Conservation (phyloP, 2,329 filamentous ascomycete species). For the Hypoxylon rubiginosum region DNA sequence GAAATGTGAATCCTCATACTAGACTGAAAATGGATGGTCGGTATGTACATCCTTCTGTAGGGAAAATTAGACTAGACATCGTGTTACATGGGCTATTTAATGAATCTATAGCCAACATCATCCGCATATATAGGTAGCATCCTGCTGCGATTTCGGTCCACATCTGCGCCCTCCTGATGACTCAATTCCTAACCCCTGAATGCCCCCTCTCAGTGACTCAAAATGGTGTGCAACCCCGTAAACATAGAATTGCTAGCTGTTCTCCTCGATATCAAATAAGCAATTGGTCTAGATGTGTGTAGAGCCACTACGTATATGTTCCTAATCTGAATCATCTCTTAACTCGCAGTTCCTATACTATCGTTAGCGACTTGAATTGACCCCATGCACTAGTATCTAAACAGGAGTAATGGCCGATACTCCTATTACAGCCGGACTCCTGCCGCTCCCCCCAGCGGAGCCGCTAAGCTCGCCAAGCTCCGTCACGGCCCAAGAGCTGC, state of each 20-base stretch:
- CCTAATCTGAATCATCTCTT: no score
- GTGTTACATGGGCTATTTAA: background rate
- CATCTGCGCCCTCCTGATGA: background rate
- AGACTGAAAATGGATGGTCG: no score
- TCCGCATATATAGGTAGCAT: background rate
- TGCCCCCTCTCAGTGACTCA: background rate
- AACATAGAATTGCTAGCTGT: background rate
- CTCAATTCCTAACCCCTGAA: constrained; percentile 10
- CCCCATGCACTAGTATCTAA: background rate
- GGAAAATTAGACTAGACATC: no score
- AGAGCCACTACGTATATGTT: background rate
- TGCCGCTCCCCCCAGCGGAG: constrained; percentile 10
- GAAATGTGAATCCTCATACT: no score
- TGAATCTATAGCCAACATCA: background rate
- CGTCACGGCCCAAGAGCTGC: background rate
- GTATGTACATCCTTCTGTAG: no score
- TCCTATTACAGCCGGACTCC: constrained; percentile 12
- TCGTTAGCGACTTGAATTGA: no score
- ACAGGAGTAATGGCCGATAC: constrained; percentile 22
- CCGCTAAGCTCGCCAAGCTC: background rate
- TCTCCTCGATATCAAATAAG: background rate
- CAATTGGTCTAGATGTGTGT: background rate
- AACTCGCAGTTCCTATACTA: no score
- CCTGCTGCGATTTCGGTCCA: background rate
- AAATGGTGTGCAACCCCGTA: background rate